A percentile compares a stretch with the other conserved stretches of the same genome.
Evolutionary conservation across 2,329 filamentous ascomycete genomes (phyloP).

Genomic region (Colletotrichum musicola): DNA sequence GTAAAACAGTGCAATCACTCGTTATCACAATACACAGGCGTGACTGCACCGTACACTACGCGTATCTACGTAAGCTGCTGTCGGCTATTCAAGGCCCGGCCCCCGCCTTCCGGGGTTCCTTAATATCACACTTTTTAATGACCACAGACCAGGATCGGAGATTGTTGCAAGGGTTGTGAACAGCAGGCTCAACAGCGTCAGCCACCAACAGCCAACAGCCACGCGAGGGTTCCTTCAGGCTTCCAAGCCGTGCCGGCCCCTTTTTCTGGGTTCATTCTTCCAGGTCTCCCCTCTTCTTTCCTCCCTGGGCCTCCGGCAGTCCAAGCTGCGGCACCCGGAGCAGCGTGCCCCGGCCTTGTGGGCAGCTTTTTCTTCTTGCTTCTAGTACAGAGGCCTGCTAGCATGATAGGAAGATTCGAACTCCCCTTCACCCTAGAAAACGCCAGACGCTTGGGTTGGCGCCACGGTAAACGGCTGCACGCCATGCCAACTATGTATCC

Average conservation of each 20-base stretch:
- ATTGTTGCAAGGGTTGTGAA: slow-evolving; percentile 22
- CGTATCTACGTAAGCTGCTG: neutral
- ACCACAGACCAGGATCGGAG: slow-evolving; percentile 34
- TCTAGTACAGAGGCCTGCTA: too few relatives aligned
- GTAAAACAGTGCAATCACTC: too few relatives aligned
- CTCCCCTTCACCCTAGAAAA: slow-evolving; percentile 10
- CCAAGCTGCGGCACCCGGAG: slow-evolving; percentile 9
- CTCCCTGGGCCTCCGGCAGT: neutral
- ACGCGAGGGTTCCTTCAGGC: neutral
- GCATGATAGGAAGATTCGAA: neutral
- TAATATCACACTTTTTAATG: slow-evolving; percentile 32
- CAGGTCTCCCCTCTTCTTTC: neutral
- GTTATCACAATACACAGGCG: too few relatives aligned
- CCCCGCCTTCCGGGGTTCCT: slow-evolving; percentile 15
- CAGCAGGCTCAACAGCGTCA: slow-evolving; percentile 1
- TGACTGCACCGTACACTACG: neutral
- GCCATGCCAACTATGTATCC: slow-evolving; percentile 12
- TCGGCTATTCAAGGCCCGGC: neutral
- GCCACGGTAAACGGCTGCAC: neutral
- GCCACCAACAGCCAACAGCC: slow-evolving; percentile 13
- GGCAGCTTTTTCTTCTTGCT: neutral
- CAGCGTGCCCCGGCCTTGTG: slow-evolving; percentile 6
- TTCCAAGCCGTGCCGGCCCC: neutral
- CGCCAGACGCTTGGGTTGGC: neutral
- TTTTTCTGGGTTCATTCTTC: neutral